Conservation (phyloP, 352 stramenopile species). For the Nothophytophthora sp. region DNA sequence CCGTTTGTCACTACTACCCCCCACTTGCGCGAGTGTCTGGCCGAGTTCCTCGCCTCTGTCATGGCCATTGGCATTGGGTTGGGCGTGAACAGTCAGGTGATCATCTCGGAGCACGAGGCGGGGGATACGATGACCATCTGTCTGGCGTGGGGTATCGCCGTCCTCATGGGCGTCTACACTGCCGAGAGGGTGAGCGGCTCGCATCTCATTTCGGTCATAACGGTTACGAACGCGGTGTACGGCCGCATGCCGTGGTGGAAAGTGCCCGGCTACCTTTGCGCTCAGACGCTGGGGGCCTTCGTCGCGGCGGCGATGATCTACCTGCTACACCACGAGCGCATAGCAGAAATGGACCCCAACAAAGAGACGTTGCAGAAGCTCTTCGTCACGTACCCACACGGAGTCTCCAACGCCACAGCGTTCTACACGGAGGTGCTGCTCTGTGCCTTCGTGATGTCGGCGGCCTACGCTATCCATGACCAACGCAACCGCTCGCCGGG, state of each 20-base stretch:
- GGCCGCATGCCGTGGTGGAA: constrained; percentile 37
- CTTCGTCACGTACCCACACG: constrained; percentile 39
- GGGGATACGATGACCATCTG: constrained; percentile 54
- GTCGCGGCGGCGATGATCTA: constrained; percentile 29
- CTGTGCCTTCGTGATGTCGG: constrained; percentile 36
- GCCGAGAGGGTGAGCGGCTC: constrained; percentile 36
- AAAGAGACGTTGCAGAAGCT: constrained; percentile 18
- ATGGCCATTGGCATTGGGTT: constrained; percentile 10
- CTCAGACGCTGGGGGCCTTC: constrained; percentile 34
- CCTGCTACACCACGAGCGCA: constrained; percentile 31
- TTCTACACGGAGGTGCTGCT: constrained; percentile 46
- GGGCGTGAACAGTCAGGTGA: constrained; percentile 50
- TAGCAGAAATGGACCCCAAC: constrained; percentile 34
- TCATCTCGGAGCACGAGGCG: constrained; percentile 29
- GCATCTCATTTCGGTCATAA: constrained; percentile 50
- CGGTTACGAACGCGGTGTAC: constrained; percentile 33
- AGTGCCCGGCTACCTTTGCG: constrained; percentile 30
- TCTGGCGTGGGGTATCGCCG: constrained; percentile 34
- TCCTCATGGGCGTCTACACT: constrained; percentile 42
- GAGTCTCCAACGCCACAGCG: constrained; percentile 27
- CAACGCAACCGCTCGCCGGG: constrained; percentile 29
- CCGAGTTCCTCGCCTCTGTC: constrained; percentile 24
- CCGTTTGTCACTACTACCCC: constrained; percentile 1
- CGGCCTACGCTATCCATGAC: constrained; percentile 40
- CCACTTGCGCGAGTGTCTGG: constrained; percentile 26